Evolutionary conservation across 2,329 filamentous ascomycete genomes (phyloP).

Genomic region (Tolypocladium sp.): DNA sequence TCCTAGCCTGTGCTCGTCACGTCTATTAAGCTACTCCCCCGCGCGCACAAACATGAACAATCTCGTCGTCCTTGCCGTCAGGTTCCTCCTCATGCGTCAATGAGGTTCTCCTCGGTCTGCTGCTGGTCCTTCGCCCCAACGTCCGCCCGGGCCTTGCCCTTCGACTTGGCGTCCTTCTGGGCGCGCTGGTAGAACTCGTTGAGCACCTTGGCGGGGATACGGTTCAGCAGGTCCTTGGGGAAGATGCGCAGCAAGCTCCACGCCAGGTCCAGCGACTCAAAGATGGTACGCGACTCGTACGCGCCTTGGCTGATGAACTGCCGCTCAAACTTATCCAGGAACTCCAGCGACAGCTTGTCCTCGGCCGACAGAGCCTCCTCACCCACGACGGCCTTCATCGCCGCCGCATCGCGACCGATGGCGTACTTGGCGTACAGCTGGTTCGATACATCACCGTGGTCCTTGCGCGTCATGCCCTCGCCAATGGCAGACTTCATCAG

Average conservation of each 20-base stretch:
- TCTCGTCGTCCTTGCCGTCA: not conserved
- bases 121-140: constrained; percentile 27
- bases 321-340: constrained; percentile 96
- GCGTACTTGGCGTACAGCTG: constrained; percentile 99
- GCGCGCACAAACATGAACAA: not conserved
- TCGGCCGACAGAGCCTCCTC: constrained; percentile 93
- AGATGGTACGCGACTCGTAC: constrained; percentile 87
- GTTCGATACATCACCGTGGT: constrained; percentile 97
- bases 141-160: constrained; percentile 46
- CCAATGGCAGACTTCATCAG: constrained; percentile 99
- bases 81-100: constrained; percentile 40
- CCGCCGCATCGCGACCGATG: constrained; percentile 93
- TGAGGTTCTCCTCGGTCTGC: constrained; percentile 47
- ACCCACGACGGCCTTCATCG: constrained; percentile 99
- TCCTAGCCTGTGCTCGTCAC: not conserved
- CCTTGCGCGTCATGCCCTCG: constrained; percentile 90
- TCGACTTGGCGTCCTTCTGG: constrained; percentile 52
- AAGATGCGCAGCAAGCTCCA: constrained; percentile 96
- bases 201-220: constrained; percentile 75
- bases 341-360: constrained; percentile 96
- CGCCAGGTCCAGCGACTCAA: constrained; percentile 87
- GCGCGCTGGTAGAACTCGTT: constrained; percentile 75
- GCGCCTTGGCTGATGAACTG: constrained; percentile 87
- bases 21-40: not conserved
- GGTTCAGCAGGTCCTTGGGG: constrained; percentile 96